phyloP scores from a whole-genome alignment of 2,329 filamentous ascomycete genomes.

The Phyllosticta citrichinensis region DNA sequence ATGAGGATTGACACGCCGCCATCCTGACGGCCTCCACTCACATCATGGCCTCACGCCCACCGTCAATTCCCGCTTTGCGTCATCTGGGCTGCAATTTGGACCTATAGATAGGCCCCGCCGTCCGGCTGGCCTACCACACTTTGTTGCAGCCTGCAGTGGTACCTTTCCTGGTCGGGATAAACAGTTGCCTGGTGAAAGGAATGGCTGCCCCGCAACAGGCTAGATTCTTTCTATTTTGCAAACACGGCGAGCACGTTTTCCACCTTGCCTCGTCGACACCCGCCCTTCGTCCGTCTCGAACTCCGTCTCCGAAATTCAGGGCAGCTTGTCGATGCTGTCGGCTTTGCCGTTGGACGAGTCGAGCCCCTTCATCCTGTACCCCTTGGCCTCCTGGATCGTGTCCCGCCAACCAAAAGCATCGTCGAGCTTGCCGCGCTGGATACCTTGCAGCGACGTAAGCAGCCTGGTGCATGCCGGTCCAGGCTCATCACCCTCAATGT shows the following conservation, averaged over 20 bases:
- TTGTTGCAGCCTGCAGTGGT: neutral
- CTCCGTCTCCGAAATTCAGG: constrained; percentile 13
- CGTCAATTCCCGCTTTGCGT: neutral
- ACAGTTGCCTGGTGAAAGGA: neutral
- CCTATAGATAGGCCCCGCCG: neutral
- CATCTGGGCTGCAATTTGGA: neutral
- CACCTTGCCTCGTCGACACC: neutral
- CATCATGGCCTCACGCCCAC: neutral
- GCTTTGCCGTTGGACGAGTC: constrained; percentile 17
- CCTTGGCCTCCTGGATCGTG: constrained; percentile 31
- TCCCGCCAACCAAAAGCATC: constrained; percentile 68
- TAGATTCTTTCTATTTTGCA: neutral
- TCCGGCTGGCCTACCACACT: neutral
- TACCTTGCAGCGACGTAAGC: constrained; percentile 66
- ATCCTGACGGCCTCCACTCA: neutral
- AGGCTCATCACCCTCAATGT: constrained; percentile 52
- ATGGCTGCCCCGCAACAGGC: neutral
- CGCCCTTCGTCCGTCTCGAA: neutral
- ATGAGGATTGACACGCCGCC: neutral
- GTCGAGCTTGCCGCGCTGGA: constrained; percentile 70
- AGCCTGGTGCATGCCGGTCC: constrained; percentile 66
- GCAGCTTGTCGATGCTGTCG: constrained; percentile 26
- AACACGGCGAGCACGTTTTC: neutral
- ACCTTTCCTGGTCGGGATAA: neutral
- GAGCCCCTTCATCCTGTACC: constrained; percentile 18